Percentiles rank a stretch among this genome's conserved stretches.
Evolutionary conservation across 2,329 filamentous ascomycete species (phyloP).

Genomic region (Whalleya microplaca): DNA sequence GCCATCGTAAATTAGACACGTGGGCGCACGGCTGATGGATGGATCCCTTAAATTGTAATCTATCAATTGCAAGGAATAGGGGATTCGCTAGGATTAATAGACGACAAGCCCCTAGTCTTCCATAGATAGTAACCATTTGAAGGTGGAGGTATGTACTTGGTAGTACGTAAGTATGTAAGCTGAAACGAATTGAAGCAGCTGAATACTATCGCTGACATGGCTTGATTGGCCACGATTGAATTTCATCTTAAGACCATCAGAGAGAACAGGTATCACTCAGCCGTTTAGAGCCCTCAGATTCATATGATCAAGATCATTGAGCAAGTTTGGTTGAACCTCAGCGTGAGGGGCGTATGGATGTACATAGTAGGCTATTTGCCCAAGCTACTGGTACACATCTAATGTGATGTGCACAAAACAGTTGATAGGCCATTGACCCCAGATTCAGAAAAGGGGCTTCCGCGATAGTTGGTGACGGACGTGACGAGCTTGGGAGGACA

Average conservation of each 20-base stretch:
- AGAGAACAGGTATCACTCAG: no score
- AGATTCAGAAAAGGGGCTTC: background rate
- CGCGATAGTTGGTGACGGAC: slow-evolving; percentile 1
- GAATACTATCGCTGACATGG: no score
- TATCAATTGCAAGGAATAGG: background rate
- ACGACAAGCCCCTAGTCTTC: no score
- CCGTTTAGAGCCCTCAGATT: no score
- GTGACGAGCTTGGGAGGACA: background rate
- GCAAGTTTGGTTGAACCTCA: background rate
- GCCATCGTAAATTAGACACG: slow-evolving; percentile 22
- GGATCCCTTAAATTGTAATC: slow-evolving; percentile 9
- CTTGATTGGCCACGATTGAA: no score
- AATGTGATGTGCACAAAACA: background rate
- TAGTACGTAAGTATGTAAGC: no score
- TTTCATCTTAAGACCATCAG: no score
- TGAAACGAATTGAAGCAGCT: no score
- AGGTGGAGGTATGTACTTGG: no score
- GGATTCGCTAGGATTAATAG: background rate
- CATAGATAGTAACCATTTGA: no score
- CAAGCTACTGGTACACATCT: background rate
- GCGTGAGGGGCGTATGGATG: background rate
- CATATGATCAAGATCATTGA: no score
- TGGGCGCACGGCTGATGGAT: slow-evolving; percentile 18
- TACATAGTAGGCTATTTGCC: background rate
- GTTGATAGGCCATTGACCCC: background rate